Percentiles rank a stretch among this genome's conserved stretches.
Evolutionary conservation across 169 alveolate species (phyloP).

Genomic region (Plasmodium gallinaceum): DNA sequence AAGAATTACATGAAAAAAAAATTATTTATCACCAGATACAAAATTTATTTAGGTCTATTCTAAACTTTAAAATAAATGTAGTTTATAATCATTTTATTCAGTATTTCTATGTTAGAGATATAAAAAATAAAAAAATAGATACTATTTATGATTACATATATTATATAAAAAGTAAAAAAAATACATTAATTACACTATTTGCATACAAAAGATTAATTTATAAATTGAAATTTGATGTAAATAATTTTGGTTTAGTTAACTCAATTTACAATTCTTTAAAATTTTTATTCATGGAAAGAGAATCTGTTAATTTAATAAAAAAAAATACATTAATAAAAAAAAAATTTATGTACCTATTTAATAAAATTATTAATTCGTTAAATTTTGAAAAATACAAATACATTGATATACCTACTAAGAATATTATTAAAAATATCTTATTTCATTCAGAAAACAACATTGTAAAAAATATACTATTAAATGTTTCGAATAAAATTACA

Average conservation of each 20-base stretch:
- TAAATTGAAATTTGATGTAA: constrained; percentile 29
- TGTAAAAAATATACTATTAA: constrained; percentile 18
- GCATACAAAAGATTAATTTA: constrained; percentile 25
- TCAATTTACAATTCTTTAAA: constrained; percentile 34
- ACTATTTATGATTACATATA: constrained; percentile 29
- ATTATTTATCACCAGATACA: constrained; percentile 49
- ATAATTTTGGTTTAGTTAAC: constrained; percentile 8
- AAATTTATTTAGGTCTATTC: constrained; percentile 41
- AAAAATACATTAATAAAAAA: constrained; percentile 21
- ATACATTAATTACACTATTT: constrained; percentile 17
- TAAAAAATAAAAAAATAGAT: constrained; percentile 6
- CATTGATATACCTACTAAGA: constrained; percentile 8
- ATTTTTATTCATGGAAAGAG: constrained; percentile 33
- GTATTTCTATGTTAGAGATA: constrained; percentile 2
- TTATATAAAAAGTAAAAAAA: constrained; percentile 12
- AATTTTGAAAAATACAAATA: constrained; percentile 24
- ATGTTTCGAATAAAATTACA: constrained; percentile 14
- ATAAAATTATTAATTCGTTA: constrained; percentile 13
- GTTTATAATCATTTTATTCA: constrained; percentile 34
- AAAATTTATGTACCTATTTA: constrained; percentile 30
- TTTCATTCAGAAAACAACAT: constrained; percentile 18
- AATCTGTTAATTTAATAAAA: constrained; percentile 11
- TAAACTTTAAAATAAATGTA: constrained; percentile 40
- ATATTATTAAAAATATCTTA: constrained; percentile 8
- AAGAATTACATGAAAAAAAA: constrained; percentile 64